Evolutionary conservation across 441 rosid genomes (phyloP).

Genomic region (Syzygium malaccense): DNA sequence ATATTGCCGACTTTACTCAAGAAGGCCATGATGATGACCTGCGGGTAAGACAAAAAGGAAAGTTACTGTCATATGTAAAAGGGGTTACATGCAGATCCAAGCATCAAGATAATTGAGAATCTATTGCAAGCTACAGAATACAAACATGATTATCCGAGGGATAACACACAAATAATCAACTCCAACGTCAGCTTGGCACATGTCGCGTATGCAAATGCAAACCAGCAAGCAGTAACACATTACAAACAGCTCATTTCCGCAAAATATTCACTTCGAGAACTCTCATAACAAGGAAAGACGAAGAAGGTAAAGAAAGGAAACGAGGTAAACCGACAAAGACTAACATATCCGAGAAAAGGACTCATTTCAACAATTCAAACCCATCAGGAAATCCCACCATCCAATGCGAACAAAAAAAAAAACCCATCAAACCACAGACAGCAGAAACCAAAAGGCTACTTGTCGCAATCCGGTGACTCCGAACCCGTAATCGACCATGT

Average conservation of each 20-base stretch:
- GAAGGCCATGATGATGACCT: constrained; percentile 64
- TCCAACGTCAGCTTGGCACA: not conserved
- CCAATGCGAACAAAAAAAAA: not conserved
- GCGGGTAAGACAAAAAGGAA: not conserved
- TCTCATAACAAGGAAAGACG: not conserved
- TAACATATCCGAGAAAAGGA: not conserved
- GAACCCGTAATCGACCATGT: not conserved
- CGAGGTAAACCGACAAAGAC: not conserved
- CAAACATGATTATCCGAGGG: not conserved
- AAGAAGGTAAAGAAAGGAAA: not conserved
- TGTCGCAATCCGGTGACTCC: not conserved
- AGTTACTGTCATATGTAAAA: not conserved
- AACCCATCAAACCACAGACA: not conserved
- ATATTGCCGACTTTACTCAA: constrained; percentile 67
- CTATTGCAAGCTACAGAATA: not conserved
- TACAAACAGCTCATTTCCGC: not conserved
- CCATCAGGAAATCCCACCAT: not conserved
- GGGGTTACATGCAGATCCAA: not conserved
- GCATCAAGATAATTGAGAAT: not conserved
- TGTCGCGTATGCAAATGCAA: not conserved
- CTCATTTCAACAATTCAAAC: not conserved
- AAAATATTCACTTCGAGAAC: not conserved
- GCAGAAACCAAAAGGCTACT: not conserved
- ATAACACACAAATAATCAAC: not conserved
- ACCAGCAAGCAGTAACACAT: not conserved